Evolutionary conservation across 257 asterid genomes (phyloP), one percentile per base, ranked within the genome.

Genomic region (Cruciata laevipes): DNA sequence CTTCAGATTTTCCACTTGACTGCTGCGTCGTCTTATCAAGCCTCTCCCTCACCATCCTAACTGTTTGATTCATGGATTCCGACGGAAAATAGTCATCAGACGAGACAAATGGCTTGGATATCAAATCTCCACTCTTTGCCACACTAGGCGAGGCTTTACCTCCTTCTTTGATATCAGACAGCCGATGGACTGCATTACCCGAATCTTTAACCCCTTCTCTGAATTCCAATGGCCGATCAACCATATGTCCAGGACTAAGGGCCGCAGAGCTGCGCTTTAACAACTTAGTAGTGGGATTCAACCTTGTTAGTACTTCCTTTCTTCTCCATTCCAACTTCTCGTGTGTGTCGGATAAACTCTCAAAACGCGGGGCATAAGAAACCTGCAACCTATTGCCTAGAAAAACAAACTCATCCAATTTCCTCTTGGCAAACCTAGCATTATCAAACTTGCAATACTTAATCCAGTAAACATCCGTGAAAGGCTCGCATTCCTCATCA

Each of bases 361-460:
- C 96, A 25, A 80, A 87, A 69, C 81, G 83, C 59, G 95, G 87
- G 16, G 95, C 96, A 71, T 87, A 91, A 10, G 92, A 79, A 65
- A 89, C 85, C 69, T 82, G 90, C 67, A 92, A 38, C 69, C 75
- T 82, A 67, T 87, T 87, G 76, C 97, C 97, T 0, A 89, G 77
- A 83, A 85, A 92, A 69, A 89, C 80, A 24, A 73, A 81, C 73
- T 87, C 94, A 11, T 87, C 97, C 82, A 87, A 55, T 73, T 89
- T 89, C 76, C 95, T 84, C 77, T 92, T 89, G 10, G 97, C 96
- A 70, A 87, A 92, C 85, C 96, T 91, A 81, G 98, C 92, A 83
- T 89, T 92, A 71, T 76, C 79, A 58, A 87, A 40, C 74, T 75
- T 87, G 63, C 65, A 78, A 84, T 84, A 92, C 83, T 86, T 92